Base-by-base conservation (phyloP, 164 flowering plant species). In the Protea cynaroides region DNA sequence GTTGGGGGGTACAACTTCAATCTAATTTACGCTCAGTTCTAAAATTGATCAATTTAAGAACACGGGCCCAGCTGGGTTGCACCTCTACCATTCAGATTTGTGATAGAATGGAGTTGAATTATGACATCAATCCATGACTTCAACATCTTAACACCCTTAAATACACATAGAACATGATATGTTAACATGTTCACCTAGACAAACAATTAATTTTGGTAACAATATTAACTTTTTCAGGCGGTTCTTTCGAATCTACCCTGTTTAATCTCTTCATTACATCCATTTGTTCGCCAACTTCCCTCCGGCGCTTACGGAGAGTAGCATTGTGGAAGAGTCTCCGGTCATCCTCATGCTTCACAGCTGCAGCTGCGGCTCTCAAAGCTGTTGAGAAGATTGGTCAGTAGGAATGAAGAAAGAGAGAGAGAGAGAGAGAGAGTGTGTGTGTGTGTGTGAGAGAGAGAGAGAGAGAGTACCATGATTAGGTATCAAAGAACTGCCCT, bases 291-390 rank as follows among this genome's bases (percentile, higher is more conserved):
- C 85, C 83, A 58, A 78, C 78, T 74, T 90, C 96, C 80, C 83
- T 93, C 66, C 96, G 73, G 51, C 96, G 86, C 74, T 90, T 93
- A 11, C 97, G 83, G 5, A 86, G 81, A 64, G 90, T 74, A 44
- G 96, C 87, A 80, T 84, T 88, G 63, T 88, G 96, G 72, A 92
- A 88, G 56, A 88, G 86, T 69, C 96, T 84, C 40, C 87, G 70
- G 59, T 89, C 90, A 80, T 92, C 96, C 80, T 93, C 96, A 59
- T 82, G 83, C 81, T 82, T 93, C 56, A 93, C 87, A 54, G 96
- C 93, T 24, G 84, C 78, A 65, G 98, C 96, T 1, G 98, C 98
- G 66, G 96, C 96, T 84, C 98, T 85, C 59, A 93, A 75, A 68
- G 96, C 98, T 93, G 83, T 47, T 43, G 37, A 72, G 23, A 62